These are phyloP conservation scores for Kuraishia hungarica DNA, from an alignment of 805 yeast species.

Conservation along the genomic window DNA sequence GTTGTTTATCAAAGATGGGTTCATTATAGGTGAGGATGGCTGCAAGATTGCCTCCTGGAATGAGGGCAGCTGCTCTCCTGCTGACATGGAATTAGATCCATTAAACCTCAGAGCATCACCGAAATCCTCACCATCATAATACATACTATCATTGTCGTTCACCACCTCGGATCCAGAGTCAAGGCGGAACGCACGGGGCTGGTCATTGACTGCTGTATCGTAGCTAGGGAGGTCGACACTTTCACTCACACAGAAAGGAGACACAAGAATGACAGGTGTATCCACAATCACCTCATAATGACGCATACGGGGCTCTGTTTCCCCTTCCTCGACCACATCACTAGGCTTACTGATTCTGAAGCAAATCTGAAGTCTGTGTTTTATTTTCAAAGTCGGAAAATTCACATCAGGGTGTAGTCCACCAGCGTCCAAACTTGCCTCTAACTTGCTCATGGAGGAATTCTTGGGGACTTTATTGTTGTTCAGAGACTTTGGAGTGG, in stretches of 20 bases:
- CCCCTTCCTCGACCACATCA: slow-evolving; percentile 20
- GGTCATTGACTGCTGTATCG: slow-evolving; percentile 9
- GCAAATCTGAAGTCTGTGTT: slow-evolving; percentile 64
- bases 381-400: slow-evolving; percentile 51
- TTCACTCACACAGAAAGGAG: slow-evolving; percentile 26
- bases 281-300: slow-evolving; percentile 78
- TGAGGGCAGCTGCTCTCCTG: slow-evolving; percentile 37
- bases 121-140: slow-evolving; percentile 14
- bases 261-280: slow-evolving; percentile 57
- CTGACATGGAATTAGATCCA: slow-evolving; percentile 6
- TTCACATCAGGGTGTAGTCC: slow-evolving; percentile 54
- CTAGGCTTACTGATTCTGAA: slow-evolving; percentile 61
- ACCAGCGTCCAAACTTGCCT: neutral
- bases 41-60: slow-evolving; percentile 56
- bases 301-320: slow-evolving; percentile 36
- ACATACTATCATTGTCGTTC: slow-evolving; percentile 24
- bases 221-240: slow-evolving; percentile 31
- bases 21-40: slow-evolving; percentile 36
- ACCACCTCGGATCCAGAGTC: slow-evolving; percentile 10
- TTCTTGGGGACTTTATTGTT: neutral
- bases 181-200: neutral
- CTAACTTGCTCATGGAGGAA: neutral
- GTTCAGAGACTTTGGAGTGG: neutral
- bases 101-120: neutral
- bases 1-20: neutral